Evolutionary conservation across 2,329 filamentous ascomycete genomes (phyloP), one percentile per base, ranked within the genome.

Genomic region (Ophiostoma quercus): DNA sequence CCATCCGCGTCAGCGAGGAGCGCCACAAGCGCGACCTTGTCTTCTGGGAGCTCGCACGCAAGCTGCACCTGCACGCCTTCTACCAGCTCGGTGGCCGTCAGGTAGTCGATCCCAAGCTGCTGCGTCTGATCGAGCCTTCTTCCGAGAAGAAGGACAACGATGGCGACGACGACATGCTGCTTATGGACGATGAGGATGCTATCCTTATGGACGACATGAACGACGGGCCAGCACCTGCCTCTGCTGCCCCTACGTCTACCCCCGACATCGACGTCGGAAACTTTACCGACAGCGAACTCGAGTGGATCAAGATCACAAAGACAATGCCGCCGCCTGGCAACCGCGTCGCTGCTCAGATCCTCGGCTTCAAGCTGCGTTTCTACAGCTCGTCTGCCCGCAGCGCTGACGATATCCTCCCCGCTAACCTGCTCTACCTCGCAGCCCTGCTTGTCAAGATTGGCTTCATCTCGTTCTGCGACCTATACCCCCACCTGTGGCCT

Each of bases 291-390:
- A 82, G 87, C 34, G 87, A 88, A 70, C 83, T 84, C 7, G 84
- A 90, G 74, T 97, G 94, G 92, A 92, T 96, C 74, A 84, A 87
- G 73, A 83, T 87, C 71, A 97, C 94, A 2, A 90, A 89, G 70
- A 96, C 92, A 0, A 80, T 95, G 3, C 94, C 94, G 4, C 92
- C 94, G 1, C 84, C 86, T 39, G 95, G 96, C 39, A 99, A 97
- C 77, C 88, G 90, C 62, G 92, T 96, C 71, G 95, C 95, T 0
- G 96, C 96, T 39, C 95, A 98, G 77, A 85, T 99, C 3, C 88
- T 99, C 16, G 95, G 95, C 3, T 99, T 99, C 84, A 99, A 99
- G 79, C 85, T 99, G 67, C 91, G 92, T 16, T 99, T 97, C 79
- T 99, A 99, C 77, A 91, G 92, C 57, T 96, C 92, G 0, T 83